A percentile compares a stretch with the other conserved stretches of the same genome.
Evolutionary conservation across 148 eudicot species (phyloP).

Genomic region (Linanthus parryae): DNA sequence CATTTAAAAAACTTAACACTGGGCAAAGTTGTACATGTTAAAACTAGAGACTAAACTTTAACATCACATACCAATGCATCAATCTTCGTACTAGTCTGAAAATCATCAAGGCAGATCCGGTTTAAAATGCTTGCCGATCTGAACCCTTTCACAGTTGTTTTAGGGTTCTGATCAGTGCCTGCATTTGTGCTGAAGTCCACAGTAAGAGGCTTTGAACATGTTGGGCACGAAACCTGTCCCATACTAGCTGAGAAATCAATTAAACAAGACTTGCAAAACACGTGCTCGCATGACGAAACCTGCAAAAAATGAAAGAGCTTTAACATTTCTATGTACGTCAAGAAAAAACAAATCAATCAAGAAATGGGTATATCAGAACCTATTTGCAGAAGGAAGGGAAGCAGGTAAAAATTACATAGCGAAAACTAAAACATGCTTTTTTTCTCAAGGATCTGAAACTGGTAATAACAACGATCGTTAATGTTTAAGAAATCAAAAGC

Average conservation of each 20-base stretch:
- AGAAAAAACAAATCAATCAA: not conserved
- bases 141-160: conserved; percentile 56
- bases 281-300: conserved; percentile 78
- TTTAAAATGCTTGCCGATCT: conserved; percentile 81
- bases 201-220: conserved; percentile 83
- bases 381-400: no score
- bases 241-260: conserved; percentile 53
- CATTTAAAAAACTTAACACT: no score
- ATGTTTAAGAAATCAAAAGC: no score
- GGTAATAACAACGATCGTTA: no score
- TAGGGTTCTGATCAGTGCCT: conserved; percentile 35
- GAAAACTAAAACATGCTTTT: no score
- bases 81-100: conserved; percentile 95
- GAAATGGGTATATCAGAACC: not conserved
- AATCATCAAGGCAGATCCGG: conserved; percentile 63
- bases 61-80: conserved; percentile 87
- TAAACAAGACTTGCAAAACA: conserved; percentile 77
- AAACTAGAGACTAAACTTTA: no score
- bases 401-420: no score
- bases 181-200: conserved; percentile 67
- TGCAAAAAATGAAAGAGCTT: conserved; percentile 16
- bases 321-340: not conserved
- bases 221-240: conserved; percentile 67
- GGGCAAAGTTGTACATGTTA: no score
- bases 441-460: no score